Evolutionary conservation across 495 filamentous ascomycete species (phyloP).

Genomic region (Viridothelium virens): DNA sequence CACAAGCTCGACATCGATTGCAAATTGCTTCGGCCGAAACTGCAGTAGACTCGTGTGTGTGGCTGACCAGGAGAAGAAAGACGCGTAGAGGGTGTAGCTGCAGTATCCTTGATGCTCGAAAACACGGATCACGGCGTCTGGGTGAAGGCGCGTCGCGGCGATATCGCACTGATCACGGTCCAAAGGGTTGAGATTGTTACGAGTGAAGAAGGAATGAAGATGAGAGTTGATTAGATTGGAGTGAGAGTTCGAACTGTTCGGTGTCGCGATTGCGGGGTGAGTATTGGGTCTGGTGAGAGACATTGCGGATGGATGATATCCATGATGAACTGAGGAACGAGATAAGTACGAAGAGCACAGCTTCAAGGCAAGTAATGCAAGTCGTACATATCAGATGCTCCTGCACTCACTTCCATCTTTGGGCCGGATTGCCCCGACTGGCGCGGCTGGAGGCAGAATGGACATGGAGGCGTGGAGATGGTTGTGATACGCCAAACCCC

Average conservation of each 20-base stretch:
- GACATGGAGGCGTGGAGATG: constrained; percentile 1
- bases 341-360: too few relatives aligned
- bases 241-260: background rate
- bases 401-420: too few relatives aligned
- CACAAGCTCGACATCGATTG: constrained; percentile 38
- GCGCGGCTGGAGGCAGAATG: background rate
- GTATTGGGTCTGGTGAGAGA: background rate
- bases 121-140: background rate
- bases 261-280: background rate
- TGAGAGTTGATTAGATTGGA: background rate
- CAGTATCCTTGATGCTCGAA: constrained; percentile 43
- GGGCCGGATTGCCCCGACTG: too few relatives aligned
- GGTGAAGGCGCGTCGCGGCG: constrained; percentile 9
- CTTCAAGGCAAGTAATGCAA: too few relatives aligned
- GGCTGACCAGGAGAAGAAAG: background rate
- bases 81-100: constrained; percentile 43
- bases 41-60: constrained; percentile 38
- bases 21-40: constrained; percentile 41
- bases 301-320: background rate
- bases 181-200: constrained; percentile 9
- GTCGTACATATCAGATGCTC: too few relatives aligned
- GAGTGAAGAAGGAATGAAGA: constrained; percentile 13
- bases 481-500: constrained; percentile 10
- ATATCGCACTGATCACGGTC: constrained; percentile 4
- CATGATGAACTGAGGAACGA: background rate